Conservation (phyloP, 495 filamentous ascomycete genomes). For the Chaetomium fimeti region DNA sequence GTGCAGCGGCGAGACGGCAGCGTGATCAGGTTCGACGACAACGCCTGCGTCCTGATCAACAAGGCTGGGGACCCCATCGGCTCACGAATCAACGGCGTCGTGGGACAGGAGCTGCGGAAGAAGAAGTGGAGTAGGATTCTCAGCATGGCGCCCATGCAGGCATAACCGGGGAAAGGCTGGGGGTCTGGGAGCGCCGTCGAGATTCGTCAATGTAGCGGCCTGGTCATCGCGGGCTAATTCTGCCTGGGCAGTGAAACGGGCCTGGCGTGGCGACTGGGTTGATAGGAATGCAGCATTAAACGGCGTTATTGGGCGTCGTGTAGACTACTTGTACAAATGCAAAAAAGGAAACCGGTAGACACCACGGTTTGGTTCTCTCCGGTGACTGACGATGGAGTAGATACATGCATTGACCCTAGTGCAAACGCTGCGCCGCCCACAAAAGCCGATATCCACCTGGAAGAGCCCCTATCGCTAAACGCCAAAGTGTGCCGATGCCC, state of each 20-base stretch:
- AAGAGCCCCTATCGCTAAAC: slow-evolving; percentile 12
- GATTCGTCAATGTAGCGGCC: background rate
- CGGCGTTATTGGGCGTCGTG: slow-evolving; percentile 24
- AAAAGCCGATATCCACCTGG: background rate
- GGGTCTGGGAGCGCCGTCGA: background rate
- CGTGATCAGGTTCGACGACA: slow-evolving; percentile 91
- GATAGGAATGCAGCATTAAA: slow-evolving; percentile 3
- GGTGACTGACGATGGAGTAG: background rate
- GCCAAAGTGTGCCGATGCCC: slow-evolving; percentile 14
- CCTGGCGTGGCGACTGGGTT: background rate
- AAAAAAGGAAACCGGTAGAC: slow-evolving; percentile 1
- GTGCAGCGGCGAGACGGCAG: slow-evolving; percentile 83
- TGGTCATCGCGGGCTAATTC: background rate
- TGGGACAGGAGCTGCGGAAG: slow-evolving; percentile 79
- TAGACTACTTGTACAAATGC: slow-evolving; percentile 29
- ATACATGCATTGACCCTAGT: slow-evolving; percentile 15
- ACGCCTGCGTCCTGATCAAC: slow-evolving; percentile 95
- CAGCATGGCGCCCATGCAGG: slow-evolving; percentile 89
- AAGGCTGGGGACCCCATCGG: slow-evolving; percentile 96
- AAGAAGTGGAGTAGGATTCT: slow-evolving; percentile 98
- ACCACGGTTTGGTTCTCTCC: background rate
- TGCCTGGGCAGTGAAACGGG: background rate
- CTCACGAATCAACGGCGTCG: slow-evolving; percentile 84
- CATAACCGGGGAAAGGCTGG: slow-evolving; percentile 50
- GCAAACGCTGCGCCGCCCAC: background rate